Percentiles rank a stretch among this genome's conserved stretches.
Evolutionary conservation across 1,284 basidiomycete species (phyloP).

Genomic region (Ustilago trichophora): DNA sequence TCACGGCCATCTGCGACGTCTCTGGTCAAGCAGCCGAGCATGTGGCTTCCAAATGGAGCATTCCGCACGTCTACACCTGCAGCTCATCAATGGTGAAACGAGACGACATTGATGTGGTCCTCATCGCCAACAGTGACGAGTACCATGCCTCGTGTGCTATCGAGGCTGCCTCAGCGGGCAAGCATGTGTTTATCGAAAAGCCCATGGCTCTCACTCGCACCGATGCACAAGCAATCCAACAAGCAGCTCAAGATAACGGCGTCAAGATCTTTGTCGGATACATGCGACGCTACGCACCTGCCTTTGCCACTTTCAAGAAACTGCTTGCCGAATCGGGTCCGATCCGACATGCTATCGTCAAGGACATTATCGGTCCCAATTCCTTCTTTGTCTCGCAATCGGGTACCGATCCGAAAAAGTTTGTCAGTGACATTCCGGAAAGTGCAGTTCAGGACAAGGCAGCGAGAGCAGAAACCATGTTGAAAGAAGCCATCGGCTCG

Average conservation of each 20-base stretch:
- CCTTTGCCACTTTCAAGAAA: conserved; percentile 66
- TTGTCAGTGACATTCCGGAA: conserved; percentile 55
- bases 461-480: conserved; percentile 23
- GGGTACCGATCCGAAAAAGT: conserved; percentile 63
- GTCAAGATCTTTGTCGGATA: conserved; percentile 67
- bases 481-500: conserved; percentile 47
- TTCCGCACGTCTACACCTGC: conserved; percentile 40
- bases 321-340: conserved; percentile 61
- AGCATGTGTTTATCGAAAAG: conserved; percentile 57
- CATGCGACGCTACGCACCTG: conserved; percentile 68
- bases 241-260: conserved; percentile 20
- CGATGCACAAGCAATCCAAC: conserved; percentile 37
- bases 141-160: conserved; percentile 47
- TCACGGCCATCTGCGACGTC: conserved; percentile 66
- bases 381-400: conserved; percentile 66
- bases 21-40: conserved; percentile 56
- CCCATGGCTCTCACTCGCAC: conserved; percentile 49
- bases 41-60: conserved; percentile 60
- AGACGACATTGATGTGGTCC: conserved; percentile 60
- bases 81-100: conserved; percentile 51
- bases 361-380: conserved; percentile 69
- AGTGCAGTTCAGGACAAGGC: conserved; percentile 17
- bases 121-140: conserved; percentile 53
- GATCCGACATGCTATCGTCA: conserved; percentile 67
- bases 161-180: conserved; percentile 38